These are phyloP conservation scores for Cicer judaicum DNA, from an alignment of 306 rosid genomes.

Conservation along the genomic window DNA sequence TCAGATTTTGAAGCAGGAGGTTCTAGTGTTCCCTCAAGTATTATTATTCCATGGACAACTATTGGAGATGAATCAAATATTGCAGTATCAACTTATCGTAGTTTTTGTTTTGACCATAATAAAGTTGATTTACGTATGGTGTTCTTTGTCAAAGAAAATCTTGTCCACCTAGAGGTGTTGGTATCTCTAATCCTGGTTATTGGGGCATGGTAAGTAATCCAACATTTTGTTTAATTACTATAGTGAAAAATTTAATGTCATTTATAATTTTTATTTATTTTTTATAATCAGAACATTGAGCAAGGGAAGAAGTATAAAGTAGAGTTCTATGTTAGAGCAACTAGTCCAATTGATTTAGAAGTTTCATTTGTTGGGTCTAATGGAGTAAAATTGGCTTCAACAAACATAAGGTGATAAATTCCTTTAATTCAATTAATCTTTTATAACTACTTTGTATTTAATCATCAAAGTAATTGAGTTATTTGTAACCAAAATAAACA, in stretches of 20 bases:
- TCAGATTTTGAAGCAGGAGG: conserved; percentile 90
- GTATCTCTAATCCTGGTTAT: conserved; percentile 79
- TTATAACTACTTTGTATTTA: neutral
- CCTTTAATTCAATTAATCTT: neutral
- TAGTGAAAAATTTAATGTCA: neutral
- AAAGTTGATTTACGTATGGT: conserved; percentile 64
- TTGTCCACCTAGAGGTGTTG: conserved; percentile 76
- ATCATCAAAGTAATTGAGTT: neutral
- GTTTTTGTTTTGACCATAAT: conserved; percentile 68
- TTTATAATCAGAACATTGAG: conserved; percentile 60
- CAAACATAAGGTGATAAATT: conserved; percentile 51
- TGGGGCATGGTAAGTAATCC: conserved; percentile 73
- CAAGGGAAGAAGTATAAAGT: conserved; percentile 66
- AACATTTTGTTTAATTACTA: neutral
- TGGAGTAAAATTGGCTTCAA: conserved; percentile 52
- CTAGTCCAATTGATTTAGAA: conserved; percentile 53
- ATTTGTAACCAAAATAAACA: neutral
- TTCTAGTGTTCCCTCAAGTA: conserved; percentile 62
- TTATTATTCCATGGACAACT: conserved; percentile 70
- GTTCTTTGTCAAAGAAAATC: conserved; percentile 59
- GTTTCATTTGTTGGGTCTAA: conserved; percentile 55
- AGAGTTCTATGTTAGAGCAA: conserved; percentile 54
- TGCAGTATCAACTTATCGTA: conserved; percentile 63
- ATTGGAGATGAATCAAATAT: conserved; percentile 66
- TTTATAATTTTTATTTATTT: neutral